These are phyloP conservation scores for Obba rivulosa DNA, from an alignment of 768 basidiomycete genomes.

Conservation along the genomic window DNA sequence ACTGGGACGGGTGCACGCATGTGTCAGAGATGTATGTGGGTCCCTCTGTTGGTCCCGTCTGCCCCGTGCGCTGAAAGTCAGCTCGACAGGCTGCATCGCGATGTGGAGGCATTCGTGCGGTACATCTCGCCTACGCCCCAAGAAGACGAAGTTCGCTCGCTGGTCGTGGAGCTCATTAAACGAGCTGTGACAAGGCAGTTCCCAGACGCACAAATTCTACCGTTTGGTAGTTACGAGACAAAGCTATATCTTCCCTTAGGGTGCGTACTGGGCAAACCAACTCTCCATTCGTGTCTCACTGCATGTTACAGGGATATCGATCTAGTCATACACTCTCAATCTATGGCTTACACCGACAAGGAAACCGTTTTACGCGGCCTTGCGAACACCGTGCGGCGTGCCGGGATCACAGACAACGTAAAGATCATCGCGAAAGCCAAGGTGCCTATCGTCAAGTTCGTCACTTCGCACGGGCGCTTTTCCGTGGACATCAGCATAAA, in stretches of 20 bases:
- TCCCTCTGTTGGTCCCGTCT: constrained; percentile 13
- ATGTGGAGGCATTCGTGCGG: constrained; percentile 77
- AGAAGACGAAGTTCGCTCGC: constrained; percentile 81
- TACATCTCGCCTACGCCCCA: constrained; percentile 84
- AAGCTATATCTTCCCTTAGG: constrained; percentile 90
- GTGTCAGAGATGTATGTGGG: constrained; percentile 74
- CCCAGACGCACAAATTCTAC: constrained; percentile 73
- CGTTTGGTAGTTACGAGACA: constrained; percentile 93
- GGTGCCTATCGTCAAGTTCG: constrained; percentile 96
- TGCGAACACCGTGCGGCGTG: constrained; percentile 69
- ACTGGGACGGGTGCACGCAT: constrained; percentile 70
- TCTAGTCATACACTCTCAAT: constrained; percentile 77
- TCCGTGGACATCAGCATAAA: constrained; percentile 94
- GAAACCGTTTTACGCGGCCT: constrained; percentile 68
- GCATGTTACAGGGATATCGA: constrained; percentile 77
- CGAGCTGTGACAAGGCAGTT: constrained; percentile 59
- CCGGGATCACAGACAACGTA: constrained; percentile 72
- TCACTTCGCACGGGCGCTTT: constrained; percentile 74
- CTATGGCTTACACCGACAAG: constrained; percentile 69
- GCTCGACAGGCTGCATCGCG: constrained; percentile 66
- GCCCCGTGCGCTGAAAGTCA: constrained; percentile 7
- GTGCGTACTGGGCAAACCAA: constrained; percentile 41
- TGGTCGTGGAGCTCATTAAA: constrained; percentile 66
- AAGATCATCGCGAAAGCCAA: constrained; percentile 89
- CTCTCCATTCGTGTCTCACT: background rate